phyloP scores from a whole-genome alignment of 441 rosid genomes.

The Melastoma candidum region DNA sequence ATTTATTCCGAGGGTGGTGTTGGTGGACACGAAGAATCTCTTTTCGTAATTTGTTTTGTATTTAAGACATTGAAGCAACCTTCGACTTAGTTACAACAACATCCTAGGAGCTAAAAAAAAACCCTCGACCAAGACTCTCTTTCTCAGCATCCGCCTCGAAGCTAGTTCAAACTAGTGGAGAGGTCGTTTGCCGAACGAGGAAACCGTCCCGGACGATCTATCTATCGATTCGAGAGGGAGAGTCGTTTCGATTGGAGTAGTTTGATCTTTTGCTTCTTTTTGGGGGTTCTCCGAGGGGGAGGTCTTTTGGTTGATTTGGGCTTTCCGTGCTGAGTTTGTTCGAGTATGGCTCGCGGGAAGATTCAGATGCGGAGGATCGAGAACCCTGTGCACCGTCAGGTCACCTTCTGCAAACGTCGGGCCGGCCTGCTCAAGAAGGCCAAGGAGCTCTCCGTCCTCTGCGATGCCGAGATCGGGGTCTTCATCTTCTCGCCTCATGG shows the following conservation, averaged over 20 bases:
- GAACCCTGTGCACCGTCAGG: constrained; percentile 90
- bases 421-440: constrained; percentile 93
- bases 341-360: constrained; percentile 80
- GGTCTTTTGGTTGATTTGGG: not conserved
- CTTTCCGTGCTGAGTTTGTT: too few relatives aligned
- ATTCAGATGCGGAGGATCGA: constrained; percentile 79
- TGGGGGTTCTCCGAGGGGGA: not conserved
- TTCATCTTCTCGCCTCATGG: constrained; percentile 76
- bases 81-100: constrained; percentile 16
- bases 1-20: not conserved
- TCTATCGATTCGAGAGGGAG: not conserved
- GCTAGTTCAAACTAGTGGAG: constrained; percentile 99
- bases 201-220: not conserved
- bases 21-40: constrained; percentile 8
- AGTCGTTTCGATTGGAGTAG: not conserved
- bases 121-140: too few relatives aligned
- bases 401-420: constrained; percentile 96
- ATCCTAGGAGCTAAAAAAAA: too few relatives aligned
- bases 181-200: constrained; percentile 52
- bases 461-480: constrained; percentile 88
- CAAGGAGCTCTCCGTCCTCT: constrained; percentile 86
- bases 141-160: constrained; percentile 37
- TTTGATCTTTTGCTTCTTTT: too few relatives aligned
- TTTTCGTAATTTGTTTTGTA: too few relatives aligned
- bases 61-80: not conserved